Evolutionary conservation across 768 basidiomycete genomes (phyloP), one percentile per base, ranked within the genome.

Genomic region (Inosperma sp.): DNA sequence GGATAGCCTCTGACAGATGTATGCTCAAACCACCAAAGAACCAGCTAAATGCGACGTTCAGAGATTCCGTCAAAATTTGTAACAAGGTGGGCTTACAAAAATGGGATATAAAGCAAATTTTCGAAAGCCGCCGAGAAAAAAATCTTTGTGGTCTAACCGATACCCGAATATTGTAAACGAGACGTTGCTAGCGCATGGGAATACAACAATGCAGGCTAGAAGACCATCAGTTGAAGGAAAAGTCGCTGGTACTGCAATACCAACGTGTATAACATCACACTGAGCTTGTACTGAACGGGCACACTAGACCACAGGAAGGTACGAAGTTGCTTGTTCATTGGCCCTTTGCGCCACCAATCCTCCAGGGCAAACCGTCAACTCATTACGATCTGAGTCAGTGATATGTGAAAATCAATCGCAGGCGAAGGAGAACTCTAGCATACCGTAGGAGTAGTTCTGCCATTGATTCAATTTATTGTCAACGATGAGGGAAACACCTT

Each of bases 391-490:
- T 81, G 52, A 12, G 14, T 7, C 30, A n/a, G 21, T 30, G 4
- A n/a, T n/a, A n/a, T 30, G 17, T 39, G 9, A 42, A 16, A 33
- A 39, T 44, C 29, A 27, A 16, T 16, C 14, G 21, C 9, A n/a
- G n/a, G n/a, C 5, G 25, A 19, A 21, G 2, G 3, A 29, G 29
- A 42, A 26, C 34, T 44, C 49, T 3, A 14, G 13, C 19, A 48
- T 60, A 78, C 84, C 86, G 66, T 87, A 88, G 0, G 85, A 73
- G 55, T 88, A 89, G 63, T 93, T 95, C 55, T 93, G 88, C 93
- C 93, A 95, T 2, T 92, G 68, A 59, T 93, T 93, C 8, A 95
- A 71, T 64, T 95, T 92, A 60, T 95, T 92, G 45, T 93, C 90
- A 48, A 83, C 83, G 0, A 92, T 93, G 10, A 95, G 72, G 0